Evolutionary conservation across 2,329 filamentous ascomycete genomes (phyloP), one percentile per base, ranked within the genome.

Genomic region (Juglanconis sp.): DNA sequence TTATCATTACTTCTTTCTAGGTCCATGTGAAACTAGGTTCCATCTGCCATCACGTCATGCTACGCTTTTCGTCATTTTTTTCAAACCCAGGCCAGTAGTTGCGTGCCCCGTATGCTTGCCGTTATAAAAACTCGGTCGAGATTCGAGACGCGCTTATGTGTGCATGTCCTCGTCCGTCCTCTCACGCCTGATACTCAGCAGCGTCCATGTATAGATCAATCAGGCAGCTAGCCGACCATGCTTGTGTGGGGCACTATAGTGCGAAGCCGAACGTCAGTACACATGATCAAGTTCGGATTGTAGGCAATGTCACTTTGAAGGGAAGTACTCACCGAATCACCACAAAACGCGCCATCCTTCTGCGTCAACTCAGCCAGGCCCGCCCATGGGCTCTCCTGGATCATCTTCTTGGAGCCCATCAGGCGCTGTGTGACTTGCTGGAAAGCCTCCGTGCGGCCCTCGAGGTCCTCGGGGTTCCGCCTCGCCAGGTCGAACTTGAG

Each of bases 161-260:
- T 24, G 24, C 24, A 24, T 24, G 24, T 24, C 24, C 32, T 7
- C 7, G 7, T 17, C 46, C 17, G 35, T 32, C 30, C 31, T 55
- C 59, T 52, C 67, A 67, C 11, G 66, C 72, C 66, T 82, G 79
- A 67, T 80, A 80, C 65, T 83, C 82, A 32, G 83, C 81, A 17
- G 92, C 94, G 73, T 99, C 95, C 81, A 96, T 93, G 77, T 96
- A 99, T 65, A 99, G 76, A 77, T 99, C 95, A 69, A 99, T 91
- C 70, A 99, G 80, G 73, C 95, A 98, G 30, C 91, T 90, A 35
- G 95, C 91, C 56, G 92, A 97, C 95, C 95, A 99, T 56, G 95
- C 90, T 75, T 99, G 95, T 0, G 95, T 97, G 32, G 95, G 95
- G 56, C 89, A 95, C 87, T 95, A 71, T 58, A 44, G 51, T 24